Conservation (phyloP, 257 asterid species). For the Jaltomata sinuosa region DNA sequence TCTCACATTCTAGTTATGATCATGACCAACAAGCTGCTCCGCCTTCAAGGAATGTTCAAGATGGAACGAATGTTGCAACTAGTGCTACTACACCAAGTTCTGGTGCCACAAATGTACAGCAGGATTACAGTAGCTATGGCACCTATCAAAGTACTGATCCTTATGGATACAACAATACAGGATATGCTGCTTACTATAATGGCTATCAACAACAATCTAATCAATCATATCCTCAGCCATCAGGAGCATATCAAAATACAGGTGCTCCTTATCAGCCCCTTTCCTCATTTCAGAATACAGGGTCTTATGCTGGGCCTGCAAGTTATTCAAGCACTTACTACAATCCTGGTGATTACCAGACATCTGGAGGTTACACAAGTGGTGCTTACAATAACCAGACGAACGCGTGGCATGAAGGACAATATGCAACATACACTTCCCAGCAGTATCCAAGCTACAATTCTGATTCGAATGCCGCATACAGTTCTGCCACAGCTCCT, state of each 20-base stretch:
- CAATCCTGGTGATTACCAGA: conserved; percentile 99
- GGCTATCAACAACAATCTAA: conserved; percentile 1
- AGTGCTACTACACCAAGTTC: conserved; percentile 59
- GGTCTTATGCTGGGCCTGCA: conserved; percentile 98
- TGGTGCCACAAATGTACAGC: conserved; percentile 48
- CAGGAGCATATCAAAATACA: conserved; percentile 3
- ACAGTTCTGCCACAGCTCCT: conserved; percentile 54
- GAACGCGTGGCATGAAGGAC: conserved; percentile 83
- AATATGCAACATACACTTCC: conserved; percentile 54
- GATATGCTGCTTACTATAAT: conserved; percentile 55
- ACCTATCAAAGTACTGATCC: conserved; percentile 63
- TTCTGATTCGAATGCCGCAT: conserved; percentile 58
- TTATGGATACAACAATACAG: conserved; percentile 61
- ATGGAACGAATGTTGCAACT: conserved; percentile 41
- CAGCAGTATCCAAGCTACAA: conserved; percentile 72
- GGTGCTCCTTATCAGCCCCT: conserved; percentile 94
- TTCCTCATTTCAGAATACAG: conserved; percentile 99
- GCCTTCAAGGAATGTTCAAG: conserved; percentile 42
- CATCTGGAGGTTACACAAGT: conserved; percentile 90
- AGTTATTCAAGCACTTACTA: conserved; percentile 99
- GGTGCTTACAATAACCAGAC: conserved; percentile 62
- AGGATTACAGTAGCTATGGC: conserved; percentile 60
- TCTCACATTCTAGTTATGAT: conserved; percentile 45
- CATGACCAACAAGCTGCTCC: conserved; percentile 42
- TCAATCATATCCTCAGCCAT: not conserved